Evolutionary conservation across 768 basidiomycete species (phyloP), one percentile per base, ranked within the genome.

Genomic region (Pleurotus platypus): DNA sequence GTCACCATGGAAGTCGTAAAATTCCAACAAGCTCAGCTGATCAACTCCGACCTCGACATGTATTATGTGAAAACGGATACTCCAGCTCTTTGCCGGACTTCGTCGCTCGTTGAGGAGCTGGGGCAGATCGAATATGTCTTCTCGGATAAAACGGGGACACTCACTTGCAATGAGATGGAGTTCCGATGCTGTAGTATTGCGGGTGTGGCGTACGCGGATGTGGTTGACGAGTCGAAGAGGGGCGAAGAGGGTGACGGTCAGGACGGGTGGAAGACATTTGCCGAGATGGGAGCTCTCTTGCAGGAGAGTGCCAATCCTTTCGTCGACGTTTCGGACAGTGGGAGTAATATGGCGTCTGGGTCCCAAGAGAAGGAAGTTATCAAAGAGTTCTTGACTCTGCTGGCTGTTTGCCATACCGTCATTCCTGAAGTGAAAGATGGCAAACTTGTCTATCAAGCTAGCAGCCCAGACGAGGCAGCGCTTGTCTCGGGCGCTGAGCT

Each of bases 1-100:
- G 97, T 99, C 63, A 98, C 97, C 3, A 98, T 98, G 90, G 97
- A 99, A 76, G 90, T 98, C 35, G 97, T 99, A 75, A 98, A 98
- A 70, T 98, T 89, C 66, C 94, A 97, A 69, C 97, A 98, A 74
- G 95, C 97, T 1, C 89, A 92, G 37, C 81, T 98, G 53, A 99
- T 99, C 78, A 99, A 98, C 70, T 94, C 84, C 22, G 97, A 96
- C 71, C 83, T 96, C 50, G 97, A 99, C 74, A 98, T 99, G 96
- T 99, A 99, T 73, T 89, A 98, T 69, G 85, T 89, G 9, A 85
- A 77, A 58, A 97, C 96, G 0, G 97, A 99, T 68, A 98, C 96
- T 0, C 94, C 97, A 0, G 97, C 97, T 0, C 78, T 98, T 20
- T 98, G 97, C 66, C 85, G 96, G n/a, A 99, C 97, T 0, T 98